Percentiles rank a stretch among this genome's conserved stretches.
phyloP scores from a whole-genome alignment of 2,329 filamentous ascomycete species.

The Lasiodiplodia citricola region DNA sequence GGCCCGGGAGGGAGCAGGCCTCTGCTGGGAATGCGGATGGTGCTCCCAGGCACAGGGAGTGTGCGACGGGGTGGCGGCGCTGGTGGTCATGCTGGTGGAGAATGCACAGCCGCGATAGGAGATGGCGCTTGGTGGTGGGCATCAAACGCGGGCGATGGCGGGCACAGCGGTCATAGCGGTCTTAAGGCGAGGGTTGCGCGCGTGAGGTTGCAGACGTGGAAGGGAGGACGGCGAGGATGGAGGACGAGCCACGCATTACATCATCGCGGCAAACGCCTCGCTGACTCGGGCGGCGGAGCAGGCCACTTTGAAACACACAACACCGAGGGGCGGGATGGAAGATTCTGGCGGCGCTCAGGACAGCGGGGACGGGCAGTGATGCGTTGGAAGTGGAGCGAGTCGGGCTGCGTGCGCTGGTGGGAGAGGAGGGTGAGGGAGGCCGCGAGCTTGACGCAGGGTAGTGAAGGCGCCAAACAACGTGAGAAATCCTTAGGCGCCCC shows the following conservation, averaged over 20 bases:
- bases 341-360: conserved; percentile 6
- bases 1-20: conserved; percentile 38
- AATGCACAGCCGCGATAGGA: conserved; percentile 9
- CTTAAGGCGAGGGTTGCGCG: conserved; percentile 18
- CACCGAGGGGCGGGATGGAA: conserved; percentile 14
- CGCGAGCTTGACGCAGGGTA: conserved; percentile 18
- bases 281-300: conserved; percentile 13
- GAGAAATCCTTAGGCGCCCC: conserved; percentile 23
- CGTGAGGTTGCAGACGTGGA: conserved; percentile 21
- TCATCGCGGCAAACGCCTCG: conserved; percentile 22
- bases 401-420: conserved; percentile 7
- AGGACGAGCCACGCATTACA: conserved; percentile 23
- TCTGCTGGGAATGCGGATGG: conserved; percentile 28
- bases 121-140: conserved; percentile 1
- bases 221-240: conserved; percentile 20
- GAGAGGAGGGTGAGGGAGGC: conserved; percentile 3
- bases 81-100: conserved; percentile 21
- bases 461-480: conserved; percentile 20
- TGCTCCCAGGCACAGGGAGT: conserved; percentile 23
- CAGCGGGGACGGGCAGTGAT: conserved; percentile 5
- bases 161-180: conserved; percentile 17
- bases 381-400: conserved; percentile 22
- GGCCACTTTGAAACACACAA: conserved; percentile 20
- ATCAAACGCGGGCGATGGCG: conserved; percentile 18
- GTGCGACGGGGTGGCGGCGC: conserved; percentile 26